Evolutionary conservation across 805 yeast genomes (phyloP).

Genomic region (Starmerella geochares): DNA sequence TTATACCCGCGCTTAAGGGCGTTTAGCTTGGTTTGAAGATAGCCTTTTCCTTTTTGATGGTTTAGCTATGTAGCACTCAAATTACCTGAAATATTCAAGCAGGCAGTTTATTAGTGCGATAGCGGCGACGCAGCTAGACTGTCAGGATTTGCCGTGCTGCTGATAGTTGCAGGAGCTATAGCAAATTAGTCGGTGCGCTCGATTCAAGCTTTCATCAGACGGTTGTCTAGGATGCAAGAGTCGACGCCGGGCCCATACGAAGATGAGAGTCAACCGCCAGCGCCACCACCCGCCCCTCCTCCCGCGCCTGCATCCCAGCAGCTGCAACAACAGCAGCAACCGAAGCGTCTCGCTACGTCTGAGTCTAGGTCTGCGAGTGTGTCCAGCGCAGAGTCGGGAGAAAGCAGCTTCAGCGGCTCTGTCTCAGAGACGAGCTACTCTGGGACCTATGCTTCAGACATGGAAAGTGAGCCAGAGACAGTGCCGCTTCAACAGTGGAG

Average conservation of each 20-base stretch:
- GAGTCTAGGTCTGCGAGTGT: neutral
- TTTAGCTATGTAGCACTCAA: slow-evolving; percentile 12
- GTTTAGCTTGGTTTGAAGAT: slow-evolving; percentile 10
- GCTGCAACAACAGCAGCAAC: neutral
- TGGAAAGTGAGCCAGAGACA: neutral
- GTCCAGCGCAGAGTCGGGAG: neutral
- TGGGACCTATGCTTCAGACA: neutral
- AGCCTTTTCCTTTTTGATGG: slow-evolving; percentile 2
- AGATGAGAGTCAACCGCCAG: neutral
- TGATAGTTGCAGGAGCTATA: too few species aligned
- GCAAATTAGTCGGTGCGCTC: neutral
- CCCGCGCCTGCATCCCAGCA: neutral
- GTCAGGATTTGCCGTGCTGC: neutral
- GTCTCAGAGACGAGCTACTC: neutral
- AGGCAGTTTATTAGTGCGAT: slow-evolving; percentile 5
- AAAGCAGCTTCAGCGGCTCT: neutral
- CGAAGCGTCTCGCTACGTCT: too few species aligned
- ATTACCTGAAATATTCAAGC: neutral
- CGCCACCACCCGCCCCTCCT: neutral
- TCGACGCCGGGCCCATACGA: slow-evolving; percentile 8
- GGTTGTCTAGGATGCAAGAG: slow-evolving; percentile 9
- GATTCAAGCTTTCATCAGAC: neutral
- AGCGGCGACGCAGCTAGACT: neutral
- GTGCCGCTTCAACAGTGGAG: neutral
- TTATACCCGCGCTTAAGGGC: slow-evolving; percentile 1